phyloP scores from a whole-genome alignment of 192 early-diverging fungal species.

The Mortierella hygrophila region DNA sequence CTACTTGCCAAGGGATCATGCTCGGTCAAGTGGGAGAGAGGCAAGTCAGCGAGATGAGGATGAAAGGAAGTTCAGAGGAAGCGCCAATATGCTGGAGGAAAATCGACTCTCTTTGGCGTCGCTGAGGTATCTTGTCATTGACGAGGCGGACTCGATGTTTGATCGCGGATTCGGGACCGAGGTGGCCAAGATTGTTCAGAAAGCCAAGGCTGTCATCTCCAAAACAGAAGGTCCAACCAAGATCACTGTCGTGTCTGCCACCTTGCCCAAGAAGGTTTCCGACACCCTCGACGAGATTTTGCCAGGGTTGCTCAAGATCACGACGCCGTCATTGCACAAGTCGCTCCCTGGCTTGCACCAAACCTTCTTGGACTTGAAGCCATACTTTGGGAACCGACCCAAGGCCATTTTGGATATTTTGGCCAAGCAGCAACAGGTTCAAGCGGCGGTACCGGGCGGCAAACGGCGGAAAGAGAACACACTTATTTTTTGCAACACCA shows the following conservation, averaged over 20 bases:
- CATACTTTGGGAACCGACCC: conserved; percentile 77
- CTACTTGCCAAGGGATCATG: conserved; percentile 48
- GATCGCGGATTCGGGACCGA: conserved; percentile 83
- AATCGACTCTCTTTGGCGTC: conserved; percentile 71
- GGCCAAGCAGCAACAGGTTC: conserved; percentile 61
- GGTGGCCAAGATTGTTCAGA: conserved; percentile 66
- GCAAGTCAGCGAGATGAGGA: not conserved
- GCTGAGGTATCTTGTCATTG: conserved; percentile 81
- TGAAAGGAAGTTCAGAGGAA: conserved; percentile 21
- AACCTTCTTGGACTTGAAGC: conserved; percentile 80
- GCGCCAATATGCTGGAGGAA: conserved; percentile 34
- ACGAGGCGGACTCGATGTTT: conserved; percentile 96
- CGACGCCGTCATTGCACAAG: conserved; percentile 85
- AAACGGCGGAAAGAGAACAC: conserved; percentile 71
- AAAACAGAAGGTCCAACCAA: conserved; percentile 46
- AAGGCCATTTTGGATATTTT: conserved; percentile 79
- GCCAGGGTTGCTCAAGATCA: conserved; percentile 74
- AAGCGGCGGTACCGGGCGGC: not conserved
- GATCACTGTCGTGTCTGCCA: conserved; percentile 77
- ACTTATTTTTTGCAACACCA: conserved; percentile 91
- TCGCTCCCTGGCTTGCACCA: conserved; percentile 82
- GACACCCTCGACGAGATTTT: conserved; percentile 66
- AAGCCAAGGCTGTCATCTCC: conserved; percentile 26
- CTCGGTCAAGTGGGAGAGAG: not conserved
- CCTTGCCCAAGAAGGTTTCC: conserved; percentile 77